A percentile compares a stretch with the other conserved stretches of the same genome.
Evolutionary conservation across 2,329 filamentous ascomycete genomes (phyloP).

Genomic region (Botrytis deweyae): DNA sequence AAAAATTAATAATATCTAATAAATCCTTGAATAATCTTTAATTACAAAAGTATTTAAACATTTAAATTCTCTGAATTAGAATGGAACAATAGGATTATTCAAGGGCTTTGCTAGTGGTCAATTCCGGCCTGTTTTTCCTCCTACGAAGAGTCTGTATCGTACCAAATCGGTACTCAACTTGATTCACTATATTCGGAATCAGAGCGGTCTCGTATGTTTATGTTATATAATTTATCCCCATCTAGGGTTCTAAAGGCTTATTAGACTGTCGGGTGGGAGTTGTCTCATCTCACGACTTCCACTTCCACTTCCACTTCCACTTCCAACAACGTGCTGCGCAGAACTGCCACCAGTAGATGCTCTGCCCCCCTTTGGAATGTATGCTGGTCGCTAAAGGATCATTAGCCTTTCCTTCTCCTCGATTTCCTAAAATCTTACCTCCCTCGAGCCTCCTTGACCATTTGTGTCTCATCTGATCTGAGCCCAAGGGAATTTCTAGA

Average conservation of each 20-base stretch:
- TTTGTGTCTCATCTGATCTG: neutral
- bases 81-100: no score
- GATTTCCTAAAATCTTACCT: neutral
- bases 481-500: neutral
- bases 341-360: neutral
- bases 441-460: neutral
- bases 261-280: neutral
- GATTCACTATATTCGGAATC: neutral
- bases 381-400: conserved; percentile 4
- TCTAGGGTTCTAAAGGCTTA: neutral
- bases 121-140: no score
- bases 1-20: no score
- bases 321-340: neutral
- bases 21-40: no score
- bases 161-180: no score
- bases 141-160: neutral
- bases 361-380: neutral
- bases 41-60: no score
- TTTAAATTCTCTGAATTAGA: no score
- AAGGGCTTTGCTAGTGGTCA: no score
- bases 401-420: conserved; percentile 2
- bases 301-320: neutral
- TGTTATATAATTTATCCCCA: neutral
- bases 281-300: conserved; percentile 16
- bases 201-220: neutral